A percentile compares a stretch with the other conserved stretches of the same genome.
These are phyloP conservation scores for Camellia sinensis DNA, from an alignment of 148 eudicot species.

Conservation along the genomic window DNA sequence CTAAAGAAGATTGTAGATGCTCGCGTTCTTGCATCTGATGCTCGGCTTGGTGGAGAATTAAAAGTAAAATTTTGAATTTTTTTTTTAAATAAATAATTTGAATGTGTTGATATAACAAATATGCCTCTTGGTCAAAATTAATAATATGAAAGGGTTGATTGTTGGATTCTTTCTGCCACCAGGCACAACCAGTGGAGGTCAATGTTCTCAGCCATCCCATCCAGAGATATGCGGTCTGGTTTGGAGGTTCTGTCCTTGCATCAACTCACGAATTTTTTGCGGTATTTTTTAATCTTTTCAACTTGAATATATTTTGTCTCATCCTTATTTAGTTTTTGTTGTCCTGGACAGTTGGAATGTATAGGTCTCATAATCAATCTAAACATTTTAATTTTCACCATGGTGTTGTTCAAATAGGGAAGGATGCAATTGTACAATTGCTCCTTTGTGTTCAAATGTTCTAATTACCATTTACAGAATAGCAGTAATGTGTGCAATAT, in stretches of 20 bases:
- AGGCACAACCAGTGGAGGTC: conserved; percentile 98
- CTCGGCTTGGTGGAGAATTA: conserved; percentile 67
- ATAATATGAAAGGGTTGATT: background rate
- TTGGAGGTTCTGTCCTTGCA: conserved; percentile 98
- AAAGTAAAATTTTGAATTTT: conserved; percentile 43
- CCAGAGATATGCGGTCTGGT: conserved; percentile 98
- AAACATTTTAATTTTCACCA: background rate
- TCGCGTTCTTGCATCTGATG: conserved; percentile 77
- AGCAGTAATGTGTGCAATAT: background rate
- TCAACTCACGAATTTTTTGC: conserved; percentile 89
- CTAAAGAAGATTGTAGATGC: conserved; percentile 95
- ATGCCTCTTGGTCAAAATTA: background rate
- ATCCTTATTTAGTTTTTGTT: background rate
- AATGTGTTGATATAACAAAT: background rate
- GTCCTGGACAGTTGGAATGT: background rate
- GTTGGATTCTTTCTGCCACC: conserved; percentile 22
- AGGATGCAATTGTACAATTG: background rate
- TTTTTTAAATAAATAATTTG: conserved; percentile 5
- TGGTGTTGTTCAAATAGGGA: background rate
- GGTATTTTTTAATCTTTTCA: conserved; percentile 39
- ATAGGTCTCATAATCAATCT: background rate
- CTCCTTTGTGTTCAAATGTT: background rate
- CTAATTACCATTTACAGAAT: background rate
- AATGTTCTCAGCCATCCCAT: conserved; percentile 95
- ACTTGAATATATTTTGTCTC: conserved; percentile 1